A percentile compares a stretch with the other conserved stretches of the same genome.
phyloP scores from a whole-genome alignment of 352 stramenopile genomes.

The Phytophthora niederhauseri region DNA sequence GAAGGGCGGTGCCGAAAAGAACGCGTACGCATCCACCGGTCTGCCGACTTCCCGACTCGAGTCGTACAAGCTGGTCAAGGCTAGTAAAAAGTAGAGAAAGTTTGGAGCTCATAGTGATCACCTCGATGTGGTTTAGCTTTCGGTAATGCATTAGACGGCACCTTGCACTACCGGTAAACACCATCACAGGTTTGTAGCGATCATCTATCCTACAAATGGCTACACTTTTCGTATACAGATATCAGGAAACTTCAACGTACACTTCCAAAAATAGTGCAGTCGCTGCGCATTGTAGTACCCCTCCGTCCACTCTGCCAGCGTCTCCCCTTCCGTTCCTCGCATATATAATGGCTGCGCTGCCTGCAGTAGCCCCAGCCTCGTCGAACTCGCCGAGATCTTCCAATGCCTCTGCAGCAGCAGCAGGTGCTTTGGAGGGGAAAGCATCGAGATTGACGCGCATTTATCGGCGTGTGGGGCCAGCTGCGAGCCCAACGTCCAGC shows the following conservation, averaged over 20 bases:
- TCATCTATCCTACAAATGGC: background rate
- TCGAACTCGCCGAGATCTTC: constrained; percentile 1
- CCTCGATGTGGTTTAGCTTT: background rate
- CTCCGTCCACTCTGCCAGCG: background rate
- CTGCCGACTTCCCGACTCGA: constrained; percentile 79
- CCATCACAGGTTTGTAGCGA: constrained; percentile 3
- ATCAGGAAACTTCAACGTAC: constrained; percentile 16
- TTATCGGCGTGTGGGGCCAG: constrained; percentile 12
- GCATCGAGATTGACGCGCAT: constrained; percentile 21
- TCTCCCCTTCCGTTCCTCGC: background rate
- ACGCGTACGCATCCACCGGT: constrained; percentile 52
- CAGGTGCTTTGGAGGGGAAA: constrained; percentile 9
- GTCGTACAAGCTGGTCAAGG: constrained; percentile 84
- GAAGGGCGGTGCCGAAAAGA: constrained; percentile 52
- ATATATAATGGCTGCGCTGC: constrained; percentile 26
- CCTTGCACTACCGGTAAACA: background rate
- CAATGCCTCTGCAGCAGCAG: constrained; percentile 9
- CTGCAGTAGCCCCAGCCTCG: constrained; percentile 12
- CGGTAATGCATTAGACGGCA: background rate
- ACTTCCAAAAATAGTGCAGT: constrained; percentile 9
- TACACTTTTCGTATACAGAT: constrained; percentile 15
- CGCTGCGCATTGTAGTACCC: background rate
- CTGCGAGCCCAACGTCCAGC: constrained; percentile 5
- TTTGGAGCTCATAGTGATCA: background rate
- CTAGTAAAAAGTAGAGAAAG: constrained; percentile 55